Evolutionary conservation across 306 rosid genomes (phyloP).

Genomic region (Vachellia collinsii): DNA sequence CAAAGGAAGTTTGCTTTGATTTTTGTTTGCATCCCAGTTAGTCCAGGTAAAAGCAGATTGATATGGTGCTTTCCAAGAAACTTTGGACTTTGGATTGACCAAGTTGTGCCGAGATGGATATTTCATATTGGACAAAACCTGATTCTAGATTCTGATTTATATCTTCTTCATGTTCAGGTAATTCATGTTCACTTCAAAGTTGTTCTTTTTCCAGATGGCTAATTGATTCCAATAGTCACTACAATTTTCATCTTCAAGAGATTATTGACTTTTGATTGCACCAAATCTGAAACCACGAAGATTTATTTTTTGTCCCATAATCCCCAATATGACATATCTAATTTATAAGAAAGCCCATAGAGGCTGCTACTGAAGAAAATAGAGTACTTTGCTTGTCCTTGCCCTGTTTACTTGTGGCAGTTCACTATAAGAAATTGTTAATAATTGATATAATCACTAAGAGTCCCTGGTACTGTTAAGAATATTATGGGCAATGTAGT

Average conservation of each 20-base stretch:
- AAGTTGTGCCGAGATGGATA: slow-evolving; percentile 85
- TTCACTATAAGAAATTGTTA: slow-evolving; percentile 4
- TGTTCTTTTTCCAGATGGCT: slow-evolving; percentile 2
- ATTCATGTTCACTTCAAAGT: slow-evolving; percentile 26
- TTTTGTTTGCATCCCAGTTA: slow-evolving; percentile 81
- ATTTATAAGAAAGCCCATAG: neutral
- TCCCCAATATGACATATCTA: neutral
- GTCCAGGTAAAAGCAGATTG: slow-evolving; percentile 94
- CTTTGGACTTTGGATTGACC: slow-evolving; percentile 71
- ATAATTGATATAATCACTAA: neutral
- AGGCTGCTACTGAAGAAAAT: neutral
- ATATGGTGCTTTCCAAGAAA: slow-evolving; percentile 93
- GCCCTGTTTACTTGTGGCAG: neutral
- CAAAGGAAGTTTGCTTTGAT: slow-evolving; percentile 48
- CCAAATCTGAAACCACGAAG: neutral
- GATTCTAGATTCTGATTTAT: slow-evolving; percentile 88
- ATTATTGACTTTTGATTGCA: neutral
- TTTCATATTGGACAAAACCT: slow-evolving; percentile 85
- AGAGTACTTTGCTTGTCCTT: neutral
- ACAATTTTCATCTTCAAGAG: slow-evolving; percentile 1
- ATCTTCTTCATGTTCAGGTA: slow-evolving; percentile 95
- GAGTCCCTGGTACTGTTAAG: neutral
- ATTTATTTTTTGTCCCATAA: neutral
- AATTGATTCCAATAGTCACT: slow-evolving; percentile 21
- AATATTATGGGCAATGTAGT: neutral